Percentiles rank a stretch among this genome's conserved stretches.
phyloP scores from a whole-genome alignment of 2,329 filamentous ascomycete species.

The Byssochlamys sp. region DNA sequence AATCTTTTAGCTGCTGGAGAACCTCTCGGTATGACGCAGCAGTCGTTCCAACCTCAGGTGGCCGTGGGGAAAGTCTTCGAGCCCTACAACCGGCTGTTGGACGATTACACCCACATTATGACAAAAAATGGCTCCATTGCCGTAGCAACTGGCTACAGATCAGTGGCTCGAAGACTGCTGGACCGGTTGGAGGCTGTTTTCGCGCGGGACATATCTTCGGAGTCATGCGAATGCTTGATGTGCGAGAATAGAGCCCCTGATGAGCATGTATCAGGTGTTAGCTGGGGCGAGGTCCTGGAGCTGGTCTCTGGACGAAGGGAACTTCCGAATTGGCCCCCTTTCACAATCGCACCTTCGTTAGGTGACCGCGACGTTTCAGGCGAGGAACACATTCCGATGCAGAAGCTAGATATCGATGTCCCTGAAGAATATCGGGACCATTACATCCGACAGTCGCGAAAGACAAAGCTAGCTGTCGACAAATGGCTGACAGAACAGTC shows the following conservation, averaged over 20 bases:
- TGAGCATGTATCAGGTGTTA: constrained; percentile 56
- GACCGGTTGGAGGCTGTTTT: constrained; percentile 92
- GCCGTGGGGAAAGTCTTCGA: constrained; percentile 68
- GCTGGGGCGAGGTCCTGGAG: constrained; percentile 92
- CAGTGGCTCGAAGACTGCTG: constrained; percentile 78
- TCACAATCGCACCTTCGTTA: constrained; percentile 57
- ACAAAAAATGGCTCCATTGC: constrained; percentile 78
- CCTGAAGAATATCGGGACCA: constrained; percentile 88
- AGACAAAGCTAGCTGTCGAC: constrained; percentile 83
- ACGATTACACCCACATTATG: constrained; percentile 76
- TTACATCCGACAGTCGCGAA: constrained; percentile 82
- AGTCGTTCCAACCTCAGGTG: constrained; percentile 53
- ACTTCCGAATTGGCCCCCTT: constrained; percentile 79
- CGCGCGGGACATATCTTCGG: constrained; percentile 75
- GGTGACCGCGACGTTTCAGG: constrained; percentile 47
- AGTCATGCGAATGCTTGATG: constrained; percentile 78
- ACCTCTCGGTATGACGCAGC: constrained; percentile 48
- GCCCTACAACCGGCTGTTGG: constrained; percentile 70
- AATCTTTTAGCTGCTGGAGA: constrained; percentile 51
- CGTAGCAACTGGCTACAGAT: constrained; percentile 88
- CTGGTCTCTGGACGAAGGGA: constrained; percentile 81
- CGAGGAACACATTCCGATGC: constrained; percentile 50
- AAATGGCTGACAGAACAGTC: constrained; percentile 74
- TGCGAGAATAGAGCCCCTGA: constrained; percentile 57
- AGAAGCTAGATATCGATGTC: constrained; percentile 83